phyloP scores from a whole-genome alignment of 2,329 filamentous ascomycete species.

The Pyricularia grisea region DNA sequence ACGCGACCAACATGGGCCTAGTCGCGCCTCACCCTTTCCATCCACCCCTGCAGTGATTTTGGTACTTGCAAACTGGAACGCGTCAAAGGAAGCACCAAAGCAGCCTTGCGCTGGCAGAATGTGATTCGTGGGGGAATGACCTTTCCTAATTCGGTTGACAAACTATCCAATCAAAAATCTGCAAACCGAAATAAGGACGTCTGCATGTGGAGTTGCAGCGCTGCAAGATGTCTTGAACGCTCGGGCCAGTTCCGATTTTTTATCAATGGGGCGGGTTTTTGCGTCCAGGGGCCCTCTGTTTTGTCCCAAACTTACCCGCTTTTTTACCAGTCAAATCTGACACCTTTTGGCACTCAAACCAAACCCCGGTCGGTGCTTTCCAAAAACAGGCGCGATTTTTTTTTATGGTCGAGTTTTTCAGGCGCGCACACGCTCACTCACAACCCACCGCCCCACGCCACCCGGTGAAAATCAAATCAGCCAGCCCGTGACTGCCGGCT shows the following conservation, averaged over 20 bases:
- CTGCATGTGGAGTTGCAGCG: neutral
- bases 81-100: neutral
- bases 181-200: neutral
- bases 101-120: neutral
- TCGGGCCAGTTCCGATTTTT: neutral
- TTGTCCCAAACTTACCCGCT: neutral
- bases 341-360: neutral
- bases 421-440: neutral
- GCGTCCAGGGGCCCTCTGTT: neutral
- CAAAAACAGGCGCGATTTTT: neutral
- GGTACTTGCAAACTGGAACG: neutral
- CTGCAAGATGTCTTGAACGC: neutral
- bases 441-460: neutral
- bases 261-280: neutral
- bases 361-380: neutral
- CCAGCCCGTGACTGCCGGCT: slow-evolving; percentile 18
- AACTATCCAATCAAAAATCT: slow-evolving; percentile 10
- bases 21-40: neutral
- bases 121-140: neutral
- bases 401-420: neutral
- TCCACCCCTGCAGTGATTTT: neutral
- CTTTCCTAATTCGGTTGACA: neutral
- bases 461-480: slow-evolving; percentile 19
- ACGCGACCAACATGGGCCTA: neutral
- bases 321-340: neutral